Evolutionary conservation across 2,329 filamentous ascomycete genomes (phyloP).

Genomic region (Hortaea werneckii): DNA sequence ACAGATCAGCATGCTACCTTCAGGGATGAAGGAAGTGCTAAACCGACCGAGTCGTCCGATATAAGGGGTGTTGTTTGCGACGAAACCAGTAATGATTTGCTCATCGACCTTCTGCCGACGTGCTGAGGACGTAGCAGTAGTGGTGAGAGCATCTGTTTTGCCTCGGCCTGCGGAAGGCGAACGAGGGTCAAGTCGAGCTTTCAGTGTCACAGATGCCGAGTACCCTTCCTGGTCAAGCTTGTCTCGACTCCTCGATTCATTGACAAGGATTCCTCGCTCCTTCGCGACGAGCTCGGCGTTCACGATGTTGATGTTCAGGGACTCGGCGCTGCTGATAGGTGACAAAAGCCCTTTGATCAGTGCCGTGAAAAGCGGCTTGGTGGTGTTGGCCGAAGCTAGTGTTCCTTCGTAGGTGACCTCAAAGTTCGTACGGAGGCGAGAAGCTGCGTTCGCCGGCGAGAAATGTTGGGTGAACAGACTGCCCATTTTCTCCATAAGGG

Average conservation of each 20-base stretch:
- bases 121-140: conserved; percentile 3
- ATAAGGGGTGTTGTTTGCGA: conserved; percentile 52
- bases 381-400: conserved; percentile 60
- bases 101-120: conserved; percentile 25
- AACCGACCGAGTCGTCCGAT: conserved; percentile 68
- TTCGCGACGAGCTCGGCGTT: conserved; percentile 67
- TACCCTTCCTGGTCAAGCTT: conserved; percentile 52
- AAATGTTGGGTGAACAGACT: conserved; percentile 71
- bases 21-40: conserved; percentile 60
- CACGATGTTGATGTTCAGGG: conserved; percentile 77
- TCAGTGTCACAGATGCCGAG: conserved; percentile 60
- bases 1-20: conserved; percentile 65
- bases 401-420: conserved; percentile 71
- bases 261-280: conserved; percentile 68
- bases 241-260: conserved; percentile 58
- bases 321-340: conserved; percentile 56
- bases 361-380: conserved; percentile 67
- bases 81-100: conserved; percentile 55
- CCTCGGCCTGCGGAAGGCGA: conserved; percentile 20
- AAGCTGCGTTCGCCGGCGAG: conserved; percentile 27
- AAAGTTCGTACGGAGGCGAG: conserved; percentile 54
- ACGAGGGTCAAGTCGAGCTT: conserved; percentile 34
- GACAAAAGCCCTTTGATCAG: conserved; percentile 66
- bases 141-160: conserved; percentile 3
- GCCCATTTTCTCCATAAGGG: conserved; percentile 69